Evolutionary conservation across 2,329 filamentous ascomycete genomes (phyloP), one percentile per base, ranked within the genome.

Genomic region (Pezizomycotina sp.): DNA sequence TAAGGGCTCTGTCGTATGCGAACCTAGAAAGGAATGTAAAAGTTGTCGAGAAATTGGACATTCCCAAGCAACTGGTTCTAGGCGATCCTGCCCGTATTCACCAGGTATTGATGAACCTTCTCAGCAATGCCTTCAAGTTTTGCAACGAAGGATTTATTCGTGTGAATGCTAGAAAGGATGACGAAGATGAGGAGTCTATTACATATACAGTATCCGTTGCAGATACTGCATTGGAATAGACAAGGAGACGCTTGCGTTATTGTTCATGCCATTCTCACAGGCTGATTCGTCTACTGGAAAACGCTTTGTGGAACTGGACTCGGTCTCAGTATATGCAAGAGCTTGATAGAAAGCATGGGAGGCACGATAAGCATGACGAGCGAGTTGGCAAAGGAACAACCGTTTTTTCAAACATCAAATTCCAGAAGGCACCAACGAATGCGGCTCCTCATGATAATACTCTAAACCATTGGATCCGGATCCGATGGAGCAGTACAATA

Each of bases 211-310:
- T 86, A 48, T 67, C 68, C 0, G 66, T 89, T 4, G 69, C 78
- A 53, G 80, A 89, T 47, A 80, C 76, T 79, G 80, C 0, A 83
- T 86, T 32, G 79, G 79, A 3, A 84, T 86, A 20, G 75, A 82
- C 46, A 74, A 83, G 30, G 74, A 80, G 37, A 76, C 83, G 4
- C 66, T 71, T 12, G 73, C 72, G 50, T 68, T 68, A 23, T 61
- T 86, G 1, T 89, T 86, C 58, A 74, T 76, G 46, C 79, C 80
- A 0, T 89, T 86, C 55, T 79, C 73, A 43, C 80, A 89, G 55
- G 79, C 78, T 4, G 80, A 86, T 51, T 71, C 77, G 1, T 83
- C 77, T 3, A 84, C 79, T 0, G 77, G 78, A 12, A 64, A 78
- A 34, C 66, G 72, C n/a, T 82, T 53, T 77, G 77, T 24, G 79